A percentile compares a stretch with the other conserved stretches of the same genome.
phyloP scores from a whole-genome alignment of 2,329 filamentous ascomycete species.

The Curvularia eragrostidis region DNA sequence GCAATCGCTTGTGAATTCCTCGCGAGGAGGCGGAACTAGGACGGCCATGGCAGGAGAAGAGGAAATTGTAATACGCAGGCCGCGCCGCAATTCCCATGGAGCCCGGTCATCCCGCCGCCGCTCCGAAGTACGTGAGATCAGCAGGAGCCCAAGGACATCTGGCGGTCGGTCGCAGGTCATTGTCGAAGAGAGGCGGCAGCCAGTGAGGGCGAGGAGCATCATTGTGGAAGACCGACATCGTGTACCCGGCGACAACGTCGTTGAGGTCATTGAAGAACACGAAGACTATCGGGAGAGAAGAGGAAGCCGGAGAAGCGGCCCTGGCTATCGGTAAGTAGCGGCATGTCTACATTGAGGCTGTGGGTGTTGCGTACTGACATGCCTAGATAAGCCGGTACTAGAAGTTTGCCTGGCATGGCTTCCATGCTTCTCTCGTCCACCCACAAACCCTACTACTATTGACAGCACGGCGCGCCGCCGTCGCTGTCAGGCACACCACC shows the following conservation, averaged over 20 bases:
- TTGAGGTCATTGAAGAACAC: constrained; percentile 66
- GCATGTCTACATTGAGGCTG: background rate
- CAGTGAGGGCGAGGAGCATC: constrained; percentile 46
- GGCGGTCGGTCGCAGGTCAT: constrained; percentile 44
- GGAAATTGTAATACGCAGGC: constrained; percentile 61
- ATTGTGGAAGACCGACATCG: constrained; percentile 54
- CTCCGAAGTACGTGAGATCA: constrained; percentile 48
- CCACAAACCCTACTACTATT: background rate
- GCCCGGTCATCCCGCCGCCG: constrained; percentile 42
- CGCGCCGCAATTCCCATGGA: constrained; percentile 40
- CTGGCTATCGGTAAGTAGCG: constrained; percentile 57
- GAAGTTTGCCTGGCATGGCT: background rate
- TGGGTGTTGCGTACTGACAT: background rate
- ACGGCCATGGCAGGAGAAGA: constrained; percentile 58
- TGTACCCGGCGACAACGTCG: constrained; percentile 60
- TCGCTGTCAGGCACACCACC: background rate
- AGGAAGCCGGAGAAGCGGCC: constrained; percentile 46
- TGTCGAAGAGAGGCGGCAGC: constrained; percentile 47
- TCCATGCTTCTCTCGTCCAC: background rate
- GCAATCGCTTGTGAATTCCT: constrained; percentile 49
- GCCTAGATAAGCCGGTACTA: constrained; percentile 11
- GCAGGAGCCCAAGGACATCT: constrained; percentile 45
- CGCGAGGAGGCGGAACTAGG: constrained; percentile 38
- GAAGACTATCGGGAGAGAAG: constrained; percentile 50
- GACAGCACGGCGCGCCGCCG: constrained; percentile 2